phyloP scores from a whole-genome alignment of 106 monocot species.

The Platanthera guangdongensis region DNA sequence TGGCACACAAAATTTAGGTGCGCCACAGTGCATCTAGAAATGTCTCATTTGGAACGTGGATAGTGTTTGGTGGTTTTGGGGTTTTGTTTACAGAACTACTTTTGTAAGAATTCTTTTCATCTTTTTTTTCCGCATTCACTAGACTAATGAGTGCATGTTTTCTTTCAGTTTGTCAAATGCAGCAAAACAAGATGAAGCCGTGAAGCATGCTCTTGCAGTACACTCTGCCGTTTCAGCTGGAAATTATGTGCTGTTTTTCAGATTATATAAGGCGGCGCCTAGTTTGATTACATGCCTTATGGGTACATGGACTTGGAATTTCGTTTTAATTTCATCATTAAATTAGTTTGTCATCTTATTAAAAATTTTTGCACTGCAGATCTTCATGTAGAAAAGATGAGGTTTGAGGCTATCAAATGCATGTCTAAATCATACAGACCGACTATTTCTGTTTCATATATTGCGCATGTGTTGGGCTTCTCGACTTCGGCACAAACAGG shows the following conservation, averaged over 20 bases:
- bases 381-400: constrained; percentile 79
- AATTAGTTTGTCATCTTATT: not conserved
- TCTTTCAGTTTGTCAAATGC: constrained; percentile 60
- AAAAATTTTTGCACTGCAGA: constrained; percentile 34
- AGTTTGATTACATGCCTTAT: constrained; percentile 81
- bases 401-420: constrained; percentile 83
- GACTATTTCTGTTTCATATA: constrained; percentile 51
- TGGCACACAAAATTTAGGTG: too few relatives aligned
- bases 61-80: too few relatives aligned
- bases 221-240: constrained; percentile 77
- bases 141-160: not conserved
- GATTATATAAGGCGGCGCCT: constrained; percentile 77
- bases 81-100: not conserved
- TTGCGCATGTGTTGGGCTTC: constrained; percentile 68
- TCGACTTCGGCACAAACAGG: constrained; percentile 14
- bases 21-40: too few relatives aligned
- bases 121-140: not conserved
- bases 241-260: constrained; percentile 85
- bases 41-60: too few relatives aligned
- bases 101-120: not conserved
- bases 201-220: constrained; percentile 93
- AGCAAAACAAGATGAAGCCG: constrained; percentile 63
- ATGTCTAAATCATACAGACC: constrained; percentile 91
- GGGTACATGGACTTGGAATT: constrained; percentile 41
- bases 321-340: not conserved